Conservation (phyloP, 306 rosid genomes). For the Quercus ilex region DNA sequence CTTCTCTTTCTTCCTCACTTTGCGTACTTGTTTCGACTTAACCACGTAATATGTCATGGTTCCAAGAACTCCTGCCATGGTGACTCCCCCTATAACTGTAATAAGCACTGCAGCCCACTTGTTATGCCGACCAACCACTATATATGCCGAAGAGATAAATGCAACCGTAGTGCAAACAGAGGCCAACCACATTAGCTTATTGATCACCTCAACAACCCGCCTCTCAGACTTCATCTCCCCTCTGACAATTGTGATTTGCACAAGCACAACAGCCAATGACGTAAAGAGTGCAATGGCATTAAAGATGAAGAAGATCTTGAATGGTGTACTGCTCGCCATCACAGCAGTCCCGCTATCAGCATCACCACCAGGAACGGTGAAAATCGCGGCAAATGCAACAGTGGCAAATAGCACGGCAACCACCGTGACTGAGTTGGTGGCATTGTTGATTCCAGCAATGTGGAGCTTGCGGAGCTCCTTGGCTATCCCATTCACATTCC, state of each 20-base stretch:
- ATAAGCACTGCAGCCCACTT: slow-evolving; percentile 72
- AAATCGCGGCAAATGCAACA: slow-evolving; percentile 85
- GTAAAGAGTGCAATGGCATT: slow-evolving; percentile 76
- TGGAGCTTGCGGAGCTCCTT: slow-evolving; percentile 69
- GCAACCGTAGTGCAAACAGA: slow-evolving; percentile 68
- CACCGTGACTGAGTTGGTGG: slow-evolving; percentile 83
- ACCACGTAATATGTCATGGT: slow-evolving; percentile 82
- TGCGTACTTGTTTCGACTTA: slow-evolving; percentile 52
- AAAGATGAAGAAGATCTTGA: slow-evolving; percentile 63
- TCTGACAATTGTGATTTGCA: slow-evolving; percentile 81
- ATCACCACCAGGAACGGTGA: slow-evolving; percentile 88
- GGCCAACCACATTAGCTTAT: slow-evolving; percentile 95
- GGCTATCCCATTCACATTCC: slow-evolving; percentile 70
- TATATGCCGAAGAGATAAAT: slow-evolving; percentile 68
- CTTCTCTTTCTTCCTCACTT: slow-evolving; percentile 58
- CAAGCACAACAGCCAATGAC: slow-evolving; percentile 79
- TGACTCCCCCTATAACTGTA: slow-evolving; percentile 51
- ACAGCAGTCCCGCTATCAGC: slow-evolving; percentile 46
- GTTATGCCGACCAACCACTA: slow-evolving; percentile 66
- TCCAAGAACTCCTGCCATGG: slow-evolving; percentile 63
- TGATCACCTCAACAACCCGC: slow-evolving; percentile 72
- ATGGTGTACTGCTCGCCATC: slow-evolving; percentile 37
- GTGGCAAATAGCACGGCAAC: slow-evolving; percentile 88
- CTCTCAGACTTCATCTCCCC: slow-evolving; percentile 80
- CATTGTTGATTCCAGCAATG: slow-evolving; percentile 69